These are phyloP conservation scores for Boletus eberwhitei DNA, from an alignment of 768 basidiomycete genomes.

Conservation along the genomic window DNA sequence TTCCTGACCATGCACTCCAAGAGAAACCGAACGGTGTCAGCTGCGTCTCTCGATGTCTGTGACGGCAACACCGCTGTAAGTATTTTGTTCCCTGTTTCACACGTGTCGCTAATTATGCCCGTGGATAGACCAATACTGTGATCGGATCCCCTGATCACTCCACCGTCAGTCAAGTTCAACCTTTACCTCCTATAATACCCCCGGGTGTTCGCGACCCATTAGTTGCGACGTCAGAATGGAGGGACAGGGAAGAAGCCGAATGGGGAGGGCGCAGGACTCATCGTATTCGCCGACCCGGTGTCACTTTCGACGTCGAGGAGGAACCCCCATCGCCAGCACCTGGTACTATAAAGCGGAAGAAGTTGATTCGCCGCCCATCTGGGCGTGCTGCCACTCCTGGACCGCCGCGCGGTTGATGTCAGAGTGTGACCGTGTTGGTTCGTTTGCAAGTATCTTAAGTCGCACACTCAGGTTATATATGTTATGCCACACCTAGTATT, in stretches of 20 bases:
- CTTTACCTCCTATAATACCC: constrained; percentile 39
- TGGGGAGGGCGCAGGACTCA: constrained; percentile 37
- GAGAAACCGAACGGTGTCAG: constrained; percentile 65
- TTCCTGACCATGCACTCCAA: constrained; percentile 49
- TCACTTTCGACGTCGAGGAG: constrained; percentile 62
- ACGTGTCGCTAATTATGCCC: constrained; percentile 1
- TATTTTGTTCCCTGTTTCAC: neutral
- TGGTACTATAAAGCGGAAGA: constrained; percentile 23
- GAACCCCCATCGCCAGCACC: constrained; percentile 43
- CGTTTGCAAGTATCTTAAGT: constrained; percentile 23
- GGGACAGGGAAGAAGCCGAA: constrained; percentile 58
- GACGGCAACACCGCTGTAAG: constrained; percentile 74
- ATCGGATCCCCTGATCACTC: constrained; percentile 75
- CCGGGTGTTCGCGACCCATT: constrained; percentile 65
- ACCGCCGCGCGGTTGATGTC: constrained; percentile 19
- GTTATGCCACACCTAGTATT: constrained; percentile 26
- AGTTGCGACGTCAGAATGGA: constrained; percentile 66
- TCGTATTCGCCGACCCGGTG: constrained; percentile 53
- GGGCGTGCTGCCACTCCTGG: constrained; percentile 28
- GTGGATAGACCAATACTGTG: constrained; percentile 59
- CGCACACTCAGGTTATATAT: constrained; percentile 25
- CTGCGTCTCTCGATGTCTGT: constrained; percentile 72
- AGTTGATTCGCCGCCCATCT: constrained; percentile 28
- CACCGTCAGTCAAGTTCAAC: constrained; percentile 54
- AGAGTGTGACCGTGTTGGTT: neutral